Base-by-base conservation (phyloP, 148 eudicot species). In the Camellia lanceoleosa region DNA sequence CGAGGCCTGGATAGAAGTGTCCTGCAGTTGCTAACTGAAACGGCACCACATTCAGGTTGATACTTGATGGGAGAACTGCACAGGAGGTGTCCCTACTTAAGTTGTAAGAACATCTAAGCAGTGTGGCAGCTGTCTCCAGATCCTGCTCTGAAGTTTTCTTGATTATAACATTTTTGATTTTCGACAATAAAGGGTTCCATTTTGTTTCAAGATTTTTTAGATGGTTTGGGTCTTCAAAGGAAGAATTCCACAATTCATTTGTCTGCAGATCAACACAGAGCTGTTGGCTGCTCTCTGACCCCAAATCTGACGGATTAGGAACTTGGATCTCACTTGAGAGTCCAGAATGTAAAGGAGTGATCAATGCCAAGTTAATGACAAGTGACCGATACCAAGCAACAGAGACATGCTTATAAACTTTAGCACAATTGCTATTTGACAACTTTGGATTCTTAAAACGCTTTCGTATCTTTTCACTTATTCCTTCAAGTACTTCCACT, bases 381-480 rank as follows among this genome's bases (percentile, higher is more conserved):
- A 96, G 95, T 68, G 95, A 89, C 79, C 99, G 83, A 80, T 90
- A 93, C 99, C 98, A 94, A 79, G 98, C 98, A 75, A 90, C 78
- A 77, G 93, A 91, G 75, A 96, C 88, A 79, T 96, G 94, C 85
- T 84, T 92, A 82, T 91, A 90, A 79, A 96, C 89, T 87, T 86
- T 91, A 54, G 91, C 86, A 85, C 84, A 89, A 68, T 84, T 87
- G 78, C 97, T 87, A 83, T 82, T 89, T n/a, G 98, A 94, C 70
- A 96, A 85, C 83, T 93, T 96, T 19, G 98, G 98, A 80, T 94
- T 93, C 90, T 88, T 96, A 70, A 90, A 85, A 54, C 99, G 97
- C 87, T 92, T 96, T 9, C 97, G 83, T 68, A 94, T 91, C 82
- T 94, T 96, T 90, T 96, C 99, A 74, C 92, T 96, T 81, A 91